Evolutionary conservation across 2,329 filamentous ascomycete genomes (phyloP), one percentile per base, ranked within the genome.

Genomic region (Parastagonospora avenae): DNA sequence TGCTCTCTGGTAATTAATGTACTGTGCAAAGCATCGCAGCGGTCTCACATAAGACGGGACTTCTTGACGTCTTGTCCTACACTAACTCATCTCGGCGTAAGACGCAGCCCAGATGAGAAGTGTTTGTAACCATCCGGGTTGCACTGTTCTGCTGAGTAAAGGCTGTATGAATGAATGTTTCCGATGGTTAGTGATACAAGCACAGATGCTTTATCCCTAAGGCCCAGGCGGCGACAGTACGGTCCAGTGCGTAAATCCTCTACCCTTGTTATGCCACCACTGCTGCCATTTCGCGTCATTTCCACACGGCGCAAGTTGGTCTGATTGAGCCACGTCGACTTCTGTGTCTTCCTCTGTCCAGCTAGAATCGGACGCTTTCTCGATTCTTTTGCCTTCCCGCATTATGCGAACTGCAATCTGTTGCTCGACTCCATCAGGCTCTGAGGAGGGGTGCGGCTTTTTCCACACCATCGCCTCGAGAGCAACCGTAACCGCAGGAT

Each of bases 41-140:
- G 42, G 43, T 49, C 54, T 54, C 42, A 52, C 54, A 42, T 52
- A 47, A 57, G 48, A 50, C 45, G 45, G 51, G n/a, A 16, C 15
- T 16, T 24, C 5, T 24, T 37, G 19, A 16, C 16, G 19, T 16
- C 12, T 37, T 16, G 12, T 16, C 15, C 15, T 16, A 16, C 19
- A 16, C 35, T 37, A 16, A 37, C 19, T 16, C 19, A 16, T 35
- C 35, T 37, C 15, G 15, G 15, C 35, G 35, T 37, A 16, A 14
- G 35, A 37, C 35, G 8, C 19, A 16, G 35, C 14, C 35, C 19
- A 24, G 19, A 5, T 24, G 3, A 24, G 19, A 24, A 24, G 19
- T 3, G 19, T 5, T 24, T 24, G 19, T 24, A 24, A 24, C 19
- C 5, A 24, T 24, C 35, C 35, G 16, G 35, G 35, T 11, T 37